Percentiles rank a stretch among this genome's conserved stretches.
These are phyloP conservation scores for Salix brachista DNA, from an alignment of 345 rosid genomes.

Conservation along the genomic window DNA sequence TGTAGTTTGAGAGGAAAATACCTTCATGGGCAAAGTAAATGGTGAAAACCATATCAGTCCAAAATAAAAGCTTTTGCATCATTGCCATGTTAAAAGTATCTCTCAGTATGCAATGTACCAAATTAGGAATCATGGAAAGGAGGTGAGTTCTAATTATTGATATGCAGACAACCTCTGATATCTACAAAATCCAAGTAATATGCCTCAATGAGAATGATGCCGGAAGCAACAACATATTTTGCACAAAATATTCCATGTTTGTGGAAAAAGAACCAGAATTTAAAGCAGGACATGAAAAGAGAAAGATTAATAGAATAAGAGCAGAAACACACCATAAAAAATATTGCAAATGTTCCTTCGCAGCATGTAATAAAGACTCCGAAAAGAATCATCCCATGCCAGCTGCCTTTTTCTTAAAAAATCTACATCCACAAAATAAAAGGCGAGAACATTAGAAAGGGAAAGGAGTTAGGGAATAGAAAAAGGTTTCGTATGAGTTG, in stretches of 20 bases:
- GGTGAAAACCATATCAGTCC: not conserved
- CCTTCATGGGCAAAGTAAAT: not conserved
- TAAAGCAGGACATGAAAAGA: slow-evolving; percentile 8
- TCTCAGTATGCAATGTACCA: not conserved
- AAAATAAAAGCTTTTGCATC: not conserved
- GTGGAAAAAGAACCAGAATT: not conserved
- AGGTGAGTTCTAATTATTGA: not conserved
- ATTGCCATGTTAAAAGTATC: not conserved
- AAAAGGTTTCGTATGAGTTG: not conserved
- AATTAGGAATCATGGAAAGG: not conserved
- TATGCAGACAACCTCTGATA: not conserved
- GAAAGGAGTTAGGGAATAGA: not conserved
- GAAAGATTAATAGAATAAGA: not conserved
- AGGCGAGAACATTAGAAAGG: slow-evolving; percentile 17
- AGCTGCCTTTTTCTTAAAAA: slow-evolving; percentile 61
- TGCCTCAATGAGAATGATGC: not conserved
- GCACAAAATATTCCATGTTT: not conserved
- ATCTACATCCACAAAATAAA: slow-evolving; percentile 49
- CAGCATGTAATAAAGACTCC: slow-evolving; percentile 75
- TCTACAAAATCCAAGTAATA: not conserved
- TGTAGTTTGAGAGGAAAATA: not conserved
- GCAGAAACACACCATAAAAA: slow-evolving; percentile 65
- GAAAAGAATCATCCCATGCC: slow-evolving; percentile 91
- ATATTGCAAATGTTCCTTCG: slow-evolving; percentile 64
- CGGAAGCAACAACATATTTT: not conserved